Evolutionary conservation across 495 filamentous ascomycete genomes (phyloP), one percentile per base, ranked within the genome.

Genomic region (Penicillium herquei): DNA sequence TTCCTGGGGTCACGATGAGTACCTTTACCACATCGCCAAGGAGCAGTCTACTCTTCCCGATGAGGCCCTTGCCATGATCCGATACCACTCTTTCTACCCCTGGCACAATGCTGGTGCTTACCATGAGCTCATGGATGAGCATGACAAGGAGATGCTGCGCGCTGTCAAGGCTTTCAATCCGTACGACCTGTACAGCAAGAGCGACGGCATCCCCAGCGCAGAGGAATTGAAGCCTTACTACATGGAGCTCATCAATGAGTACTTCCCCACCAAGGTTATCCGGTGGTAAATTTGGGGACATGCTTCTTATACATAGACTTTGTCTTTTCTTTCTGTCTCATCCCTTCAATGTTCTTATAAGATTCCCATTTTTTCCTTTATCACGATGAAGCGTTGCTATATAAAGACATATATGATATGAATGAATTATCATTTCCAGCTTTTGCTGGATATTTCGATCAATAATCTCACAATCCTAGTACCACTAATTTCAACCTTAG

Each of bases 161-260:
- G 90, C 90, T 30, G 91, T 94, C 30, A 80, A 80, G 70, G 91
- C 88, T 7, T 96, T 96, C 69, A 96, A 95, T 55, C 90, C 89
- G 3, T 96, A 95, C 57, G 91, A 96, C 67, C 57, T 96, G 51
- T 96, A 96, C 71, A 92, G 88, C 70, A 96, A 96, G 84, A 92
- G 87, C 55, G 91, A 96, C 61, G 86, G 83, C 8, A 75, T 90
- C 34, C 89, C 89, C 5, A 85, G 77, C 35, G 82, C 86, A 1
- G 89, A 90, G 64, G 84, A 87, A 61, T 70, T 66, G 33, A 61
- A 86, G 85, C 87, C 86, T 6, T 96, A 95, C 67, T 96, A 94
- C 59, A 59, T 88, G 63, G 89, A 90, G 52, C 80, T 94, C 37
- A 92, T 96, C 58, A 82, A 93, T 49, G 89, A 93, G 74, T 94